Base-by-base conservation (phyloP, 495 filamentous ascomycete species). In the Neurospora sp. region DNA sequence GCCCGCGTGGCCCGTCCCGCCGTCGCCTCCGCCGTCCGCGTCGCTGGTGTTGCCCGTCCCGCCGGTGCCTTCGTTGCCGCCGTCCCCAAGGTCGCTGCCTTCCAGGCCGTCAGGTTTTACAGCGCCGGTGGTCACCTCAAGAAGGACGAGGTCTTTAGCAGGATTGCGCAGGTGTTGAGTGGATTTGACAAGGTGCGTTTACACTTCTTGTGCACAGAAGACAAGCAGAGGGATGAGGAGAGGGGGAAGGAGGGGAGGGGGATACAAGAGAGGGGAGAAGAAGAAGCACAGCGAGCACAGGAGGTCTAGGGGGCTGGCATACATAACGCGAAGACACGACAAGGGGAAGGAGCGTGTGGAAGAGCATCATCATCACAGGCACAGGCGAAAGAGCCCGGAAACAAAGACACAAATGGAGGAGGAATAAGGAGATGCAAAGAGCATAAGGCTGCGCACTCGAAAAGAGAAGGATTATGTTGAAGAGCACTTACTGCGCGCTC, bases 111-210 rank as follows among this genome's bases (percentile, higher is more conserved):
- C 77, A 88, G 96, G 80, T 91, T 88, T 85, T 99, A 99, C 86
- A 94, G 94, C 68, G 92, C 96, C 61, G 89, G 87, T 65, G 89
- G 90, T 72, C 91, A 89, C 59, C 85, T 98, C 59, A 84, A 87
- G 72, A 92, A 93, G 87, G 85, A 88, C 11, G 94, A 98, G 82
- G 91, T 98, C 72, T 91, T 97, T 83, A 92, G 92, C 69, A 91
- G 96, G 78, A 98, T 99, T 88, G 88, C 97, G 83, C 90, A 92
- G 84, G 87, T 99, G 72, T 83, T 99, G 82, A 91, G 91, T 81
- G 93, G 92, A 81, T 99, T 98, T 84, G 96, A 99, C 86, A 99
- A 99, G 91, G 96, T 97, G 82, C 77, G 91, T 79, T 74, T 70
- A n/a, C 42, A 39, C 38, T 39, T 39, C 38, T 39, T 2, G 1